Evolutionary conservation across 495 filamentous ascomycete genomes (phyloP).

Genomic region (Talaromyces ruber): DNA sequence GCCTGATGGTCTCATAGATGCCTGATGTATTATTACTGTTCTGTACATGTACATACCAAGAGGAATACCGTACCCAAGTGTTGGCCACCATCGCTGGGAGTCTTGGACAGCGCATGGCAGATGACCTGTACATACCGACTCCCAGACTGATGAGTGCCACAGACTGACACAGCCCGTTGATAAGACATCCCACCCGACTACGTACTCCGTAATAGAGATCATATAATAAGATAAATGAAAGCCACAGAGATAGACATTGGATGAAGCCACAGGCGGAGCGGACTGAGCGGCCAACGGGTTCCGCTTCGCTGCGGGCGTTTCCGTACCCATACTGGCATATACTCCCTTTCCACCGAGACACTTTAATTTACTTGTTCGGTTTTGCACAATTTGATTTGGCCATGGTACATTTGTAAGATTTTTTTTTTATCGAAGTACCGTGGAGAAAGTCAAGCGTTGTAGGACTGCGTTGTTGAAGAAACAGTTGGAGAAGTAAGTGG

Average conservation of each 20-base stretch:
- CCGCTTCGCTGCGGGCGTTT: background rate
- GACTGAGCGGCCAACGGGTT: background rate
- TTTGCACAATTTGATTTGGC: too few species aligned
- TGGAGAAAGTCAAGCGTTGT: too few species aligned
- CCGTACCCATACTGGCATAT: background rate
- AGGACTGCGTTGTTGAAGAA: background rate
- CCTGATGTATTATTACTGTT: background rate
- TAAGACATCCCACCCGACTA: background rate
- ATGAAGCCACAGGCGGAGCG: background rate
- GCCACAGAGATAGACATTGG: background rate
- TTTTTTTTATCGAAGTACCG: background rate
- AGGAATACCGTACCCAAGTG: background rate
- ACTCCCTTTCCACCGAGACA: background rate
- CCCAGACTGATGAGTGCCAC: background rate
- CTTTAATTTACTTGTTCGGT: background rate
- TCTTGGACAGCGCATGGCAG: background rate
- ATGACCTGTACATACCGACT: background rate
- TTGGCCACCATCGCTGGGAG: background rate
- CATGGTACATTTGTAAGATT: background rate
- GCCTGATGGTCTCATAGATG: background rate
- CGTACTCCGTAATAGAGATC: background rate
- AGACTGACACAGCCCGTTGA: background rate
- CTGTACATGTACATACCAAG: background rate
- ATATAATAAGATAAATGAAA: background rate
- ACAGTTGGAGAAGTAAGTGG: background rate